These are phyloP conservation scores for Flueggea neowawraea DNA, from an alignment of 441 rosid species.

Conservation along the genomic window DNA sequence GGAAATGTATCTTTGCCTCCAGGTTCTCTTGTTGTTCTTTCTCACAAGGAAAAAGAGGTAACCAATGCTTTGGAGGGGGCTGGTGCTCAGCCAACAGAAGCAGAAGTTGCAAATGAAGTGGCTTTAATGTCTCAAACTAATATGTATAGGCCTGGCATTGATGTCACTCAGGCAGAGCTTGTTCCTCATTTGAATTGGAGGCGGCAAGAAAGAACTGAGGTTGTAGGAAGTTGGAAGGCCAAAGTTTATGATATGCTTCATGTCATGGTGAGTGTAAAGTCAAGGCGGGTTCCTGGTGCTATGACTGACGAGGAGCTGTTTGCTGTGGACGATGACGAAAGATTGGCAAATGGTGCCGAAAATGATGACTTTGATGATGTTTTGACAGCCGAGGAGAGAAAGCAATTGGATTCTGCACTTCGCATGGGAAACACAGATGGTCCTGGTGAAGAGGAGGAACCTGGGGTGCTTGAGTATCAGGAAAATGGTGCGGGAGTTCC, in stretches of 20 bases:
- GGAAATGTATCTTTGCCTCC: constrained; percentile 61
- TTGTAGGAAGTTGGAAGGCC: constrained; percentile 96
- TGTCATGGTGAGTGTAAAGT: constrained; percentile 98
- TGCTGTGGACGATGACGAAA: constrained; percentile 75
- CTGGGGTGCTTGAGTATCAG: constrained; percentile 40
- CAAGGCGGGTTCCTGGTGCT: constrained; percentile 99
- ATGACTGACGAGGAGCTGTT: constrained; percentile 98
- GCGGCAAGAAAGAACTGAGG: constrained; percentile 93
- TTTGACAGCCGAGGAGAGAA: constrained; percentile 85
- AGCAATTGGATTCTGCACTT: constrained; percentile 80
- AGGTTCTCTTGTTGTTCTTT: constrained; percentile 91
- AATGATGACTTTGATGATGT: constrained; percentile 74
- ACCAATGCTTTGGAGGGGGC: constrained; percentile 99
- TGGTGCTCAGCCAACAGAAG: constrained; percentile 88
- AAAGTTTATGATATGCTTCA: constrained; percentile 95
- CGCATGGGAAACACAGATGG: constrained; percentile 64
- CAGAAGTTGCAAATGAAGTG: constrained; percentile 97
- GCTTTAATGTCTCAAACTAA: constrained; percentile 96
- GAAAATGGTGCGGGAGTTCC: constrained; percentile 56
- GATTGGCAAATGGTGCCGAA: constrained; percentile 55
- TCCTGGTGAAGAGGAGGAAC: constrained; percentile 67
- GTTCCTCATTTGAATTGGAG: constrained; percentile 94
- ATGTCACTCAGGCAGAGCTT: constrained; percentile 96
- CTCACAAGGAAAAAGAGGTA: constrained; percentile 96
- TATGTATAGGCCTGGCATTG: constrained; percentile 99